These are phyloP conservation scores for Diospyros lotus DNA, from an alignment of 148 eudicot genomes.

Conservation along the genomic window DNA sequence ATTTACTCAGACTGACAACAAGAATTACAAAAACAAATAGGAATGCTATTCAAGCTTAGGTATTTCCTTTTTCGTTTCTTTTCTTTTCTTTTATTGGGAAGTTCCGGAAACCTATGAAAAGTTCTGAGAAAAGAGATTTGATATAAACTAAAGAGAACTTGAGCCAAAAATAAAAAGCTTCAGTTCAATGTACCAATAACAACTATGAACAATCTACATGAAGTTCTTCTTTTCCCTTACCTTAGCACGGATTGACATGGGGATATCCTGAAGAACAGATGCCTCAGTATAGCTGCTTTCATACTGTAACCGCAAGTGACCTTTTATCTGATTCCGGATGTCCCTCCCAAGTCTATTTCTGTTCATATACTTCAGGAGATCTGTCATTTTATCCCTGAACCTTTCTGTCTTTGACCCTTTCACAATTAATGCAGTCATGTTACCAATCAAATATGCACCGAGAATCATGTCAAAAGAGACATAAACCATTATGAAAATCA, in stretches of 20 bases:
- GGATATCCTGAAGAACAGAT: constrained; percentile 58
- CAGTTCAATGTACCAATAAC: background rate
- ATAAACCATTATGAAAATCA: constrained; percentile 73
- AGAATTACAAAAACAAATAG: no score
- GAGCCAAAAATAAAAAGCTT: background rate
- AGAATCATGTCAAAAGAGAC: constrained; percentile 74
- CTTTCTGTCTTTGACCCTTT: constrained; percentile 70
- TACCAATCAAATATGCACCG: constrained; percentile 75
- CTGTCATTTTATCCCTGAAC: constrained; percentile 67
- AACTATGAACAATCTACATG: background rate
- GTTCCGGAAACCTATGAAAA: background rate
- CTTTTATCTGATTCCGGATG: constrained; percentile 62
- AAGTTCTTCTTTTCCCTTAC: constrained; percentile 21
- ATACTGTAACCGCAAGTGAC: constrained; percentile 58
- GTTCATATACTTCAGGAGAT: constrained; percentile 62
- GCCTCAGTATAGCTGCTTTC: constrained; percentile 74
- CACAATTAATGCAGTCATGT: constrained; percentile 69
- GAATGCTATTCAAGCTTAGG: no score
- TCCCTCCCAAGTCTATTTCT: constrained; percentile 58
- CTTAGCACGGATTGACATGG: constrained; percentile 72
- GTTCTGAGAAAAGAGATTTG: background rate
- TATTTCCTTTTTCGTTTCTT: no score
- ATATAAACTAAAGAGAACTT: background rate
- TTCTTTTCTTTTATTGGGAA: no score
- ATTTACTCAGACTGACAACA: no score